A percentile compares a stretch with the other conserved stretches of the same genome.
phyloP scores from a whole-genome alignment of 352 stramenopile species.

The Phytophthora aleatoria region DNA sequence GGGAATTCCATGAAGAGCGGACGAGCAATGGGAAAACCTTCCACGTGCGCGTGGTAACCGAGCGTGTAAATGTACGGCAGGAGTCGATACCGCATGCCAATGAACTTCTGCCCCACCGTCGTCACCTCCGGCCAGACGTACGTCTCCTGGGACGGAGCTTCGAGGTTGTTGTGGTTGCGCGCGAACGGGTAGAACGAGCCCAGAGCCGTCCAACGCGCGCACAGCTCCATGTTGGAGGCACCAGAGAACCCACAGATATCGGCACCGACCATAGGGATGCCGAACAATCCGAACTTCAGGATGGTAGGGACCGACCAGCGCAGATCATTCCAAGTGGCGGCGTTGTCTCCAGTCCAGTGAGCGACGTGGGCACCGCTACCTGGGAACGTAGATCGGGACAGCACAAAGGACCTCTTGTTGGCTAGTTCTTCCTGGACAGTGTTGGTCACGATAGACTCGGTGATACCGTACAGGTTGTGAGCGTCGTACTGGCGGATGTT shows the following conservation, averaged over 20 bases:
- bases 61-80: slow-evolving; percentile 85
- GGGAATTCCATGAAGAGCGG: slow-evolving; percentile 75
- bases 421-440: slow-evolving; percentile 50
- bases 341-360: slow-evolving; percentile 86
- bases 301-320: slow-evolving; percentile 69
- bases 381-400: slow-evolving; percentile 76
- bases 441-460: slow-evolving; percentile 73
- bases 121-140: slow-evolving; percentile 65
- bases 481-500: slow-evolving; percentile 73
- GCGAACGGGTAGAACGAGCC: slow-evolving; percentile 82
- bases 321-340: slow-evolving; percentile 79
- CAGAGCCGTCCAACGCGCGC: slow-evolving; percentile 76
- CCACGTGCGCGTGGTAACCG: slow-evolving; percentile 55
- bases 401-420: slow-evolving; percentile 69
- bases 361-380: slow-evolving; percentile 59
- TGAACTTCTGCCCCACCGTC: slow-evolving; percentile 58
- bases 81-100: slow-evolving; percentile 74
- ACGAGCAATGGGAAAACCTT: slow-evolving; percentile 54
- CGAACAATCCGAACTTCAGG: slow-evolving; percentile 76
- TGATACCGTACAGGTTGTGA: slow-evolving; percentile 84
- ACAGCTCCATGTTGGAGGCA: slow-evolving; percentile 70
- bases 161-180: slow-evolving; percentile 81
- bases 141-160: slow-evolving; percentile 60
- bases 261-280: slow-evolving; percentile 82
- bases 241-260: slow-evolving; percentile 79